Conservation (phyloP, 2,329 filamentous ascomycete genomes). For the Ascochyta fabae region DNA sequence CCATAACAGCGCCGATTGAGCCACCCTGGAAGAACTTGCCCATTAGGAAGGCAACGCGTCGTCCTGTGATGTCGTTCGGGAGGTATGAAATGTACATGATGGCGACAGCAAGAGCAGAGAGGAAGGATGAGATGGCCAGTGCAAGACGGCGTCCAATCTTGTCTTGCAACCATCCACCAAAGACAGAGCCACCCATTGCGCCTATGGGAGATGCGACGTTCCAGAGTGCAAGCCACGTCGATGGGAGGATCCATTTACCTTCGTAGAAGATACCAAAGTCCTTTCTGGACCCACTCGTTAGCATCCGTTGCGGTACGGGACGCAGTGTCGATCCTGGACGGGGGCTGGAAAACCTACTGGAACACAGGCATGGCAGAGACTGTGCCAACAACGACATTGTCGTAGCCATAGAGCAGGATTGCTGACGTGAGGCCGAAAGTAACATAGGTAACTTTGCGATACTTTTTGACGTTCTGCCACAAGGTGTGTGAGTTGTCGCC, state of each 20-base stretch:
- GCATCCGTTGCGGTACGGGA: background rate
- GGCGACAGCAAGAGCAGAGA: slow-evolving; percentile 38
- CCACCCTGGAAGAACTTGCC: slow-evolving; percentile 57
- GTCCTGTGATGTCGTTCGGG: slow-evolving; percentile 27
- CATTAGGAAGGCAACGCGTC: slow-evolving; percentile 49
- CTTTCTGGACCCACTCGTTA: slow-evolving; percentile 18
- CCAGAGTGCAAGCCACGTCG: slow-evolving; percentile 40
- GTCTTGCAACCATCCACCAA: slow-evolving; percentile 38
- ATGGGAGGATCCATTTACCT: slow-evolving; percentile 38
- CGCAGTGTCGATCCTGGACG: background rate
- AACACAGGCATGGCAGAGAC: slow-evolving; percentile 40
- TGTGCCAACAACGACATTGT: slow-evolving; percentile 40
- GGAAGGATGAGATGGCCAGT: slow-evolving; percentile 31
- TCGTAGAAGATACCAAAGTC: slow-evolving; percentile 35
- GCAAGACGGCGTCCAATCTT: slow-evolving; percentile 32
- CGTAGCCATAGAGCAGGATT: slow-evolving; percentile 41
- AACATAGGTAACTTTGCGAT: slow-evolving; percentile 33
- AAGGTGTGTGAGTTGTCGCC: slow-evolving; percentile 31
- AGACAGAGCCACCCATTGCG: slow-evolving; percentile 35
- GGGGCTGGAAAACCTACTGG: slow-evolving; percentile 25
- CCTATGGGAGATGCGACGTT: slow-evolving; percentile 35
- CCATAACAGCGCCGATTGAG: slow-evolving; percentile 55
- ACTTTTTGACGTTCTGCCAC: slow-evolving; percentile 43
- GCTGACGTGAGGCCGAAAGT: slow-evolving; percentile 36
- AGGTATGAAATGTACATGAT: slow-evolving; percentile 41